Evolutionary conservation across 192 early-diverging fungal species (phyloP), one percentile per base, ranked within the genome.

Genomic region (Irineochytrium annulatum): DNA sequence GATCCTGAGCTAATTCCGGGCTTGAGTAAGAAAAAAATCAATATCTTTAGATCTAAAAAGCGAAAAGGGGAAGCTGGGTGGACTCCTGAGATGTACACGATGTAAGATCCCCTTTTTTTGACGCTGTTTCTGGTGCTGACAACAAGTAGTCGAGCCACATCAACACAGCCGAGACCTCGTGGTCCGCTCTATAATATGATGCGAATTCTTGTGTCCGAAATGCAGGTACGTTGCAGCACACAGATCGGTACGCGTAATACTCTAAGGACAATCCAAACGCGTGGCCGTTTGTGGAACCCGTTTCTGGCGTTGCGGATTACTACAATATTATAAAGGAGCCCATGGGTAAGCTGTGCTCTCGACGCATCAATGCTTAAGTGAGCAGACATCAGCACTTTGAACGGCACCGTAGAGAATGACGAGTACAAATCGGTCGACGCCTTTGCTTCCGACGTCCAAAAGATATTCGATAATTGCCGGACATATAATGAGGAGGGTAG

Each of bases 281-380:
- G 5, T 98, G 95, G 95, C 94, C 97, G 4, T 99, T 99, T 70
- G 81, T 81, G 58, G 84, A 91, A 34, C 93, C 95, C 8, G 97
- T 99, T 8, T 86, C 92, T 39, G 89, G 91, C 29, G 95, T 99
- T 0, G 82, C 90, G 1, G 94, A 97, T 68, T 99, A 99, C 66
- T 95, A 98, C 59, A 78, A 85, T 4, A 89, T 98, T 31, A 94
- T 99, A 70, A 95, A 87, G 52, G 86, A 97, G 48, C 97, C 97
- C 5, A 99, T 99, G 95, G 92, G 88, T 91, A 68, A 57, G 62
- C 13, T 11, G 22, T 28, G 20, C 17, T 60, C 8, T 60, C 33
- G 13, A 34, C 13, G 14, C 27, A 54, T 20, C 14, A n/a, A 28
- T 16, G 2, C 3, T 33, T 59, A 39, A 34, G 39, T 55, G 44